Evolutionary conservation across 768 basidiomycete species (phyloP), one percentile per base, ranked within the genome.

Genomic region (Lentinula sp.): DNA sequence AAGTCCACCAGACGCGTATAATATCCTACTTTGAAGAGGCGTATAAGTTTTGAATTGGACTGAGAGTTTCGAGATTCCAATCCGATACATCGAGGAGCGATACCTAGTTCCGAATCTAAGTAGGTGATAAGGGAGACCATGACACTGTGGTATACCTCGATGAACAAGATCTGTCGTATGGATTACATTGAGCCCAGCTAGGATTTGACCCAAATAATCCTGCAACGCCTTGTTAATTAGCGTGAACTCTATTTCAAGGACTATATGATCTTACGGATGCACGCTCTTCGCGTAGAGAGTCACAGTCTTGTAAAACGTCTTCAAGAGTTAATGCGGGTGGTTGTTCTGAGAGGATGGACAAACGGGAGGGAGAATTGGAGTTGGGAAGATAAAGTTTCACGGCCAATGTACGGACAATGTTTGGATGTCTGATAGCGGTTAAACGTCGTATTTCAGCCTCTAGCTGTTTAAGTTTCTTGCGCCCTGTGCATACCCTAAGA

Each of bases 161-260:
- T 95, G 93, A 10, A 91, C 78, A 16, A 93, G 73, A 61, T 84
- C 84, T 3, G 72, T 75, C 0, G 82, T 76, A 67, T 93, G 91
- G 1, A 93, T 69, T 0, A 82, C 82, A 61, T 87, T 85, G 56
- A 93, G 71, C 0, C 83, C 91, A 2, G 84, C 80, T 1, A 93
- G 72, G 41, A 91, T 85, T 69, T 94, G 91, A 0, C 75, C 76
- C 1, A 91, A 76, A 66, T 92, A 93, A 61, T 90, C 91, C 88
- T 92, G 62, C 42, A 35, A 62, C n/a, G 16, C 53, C 36, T 23
- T 12, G 18, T 43, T 62, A 15, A 15, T 23, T 20, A 41, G 42
- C 20, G 2, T 12, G 48, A 33, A 39, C n/a, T n/a, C 28, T 28
- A 28, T 28, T 28, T 28, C 32, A 42, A 33, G 28, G n/a, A 8